phyloP scores from a whole-genome alignment of 495 filamentous ascomycete species.

The Platismatia glauca region DNA sequence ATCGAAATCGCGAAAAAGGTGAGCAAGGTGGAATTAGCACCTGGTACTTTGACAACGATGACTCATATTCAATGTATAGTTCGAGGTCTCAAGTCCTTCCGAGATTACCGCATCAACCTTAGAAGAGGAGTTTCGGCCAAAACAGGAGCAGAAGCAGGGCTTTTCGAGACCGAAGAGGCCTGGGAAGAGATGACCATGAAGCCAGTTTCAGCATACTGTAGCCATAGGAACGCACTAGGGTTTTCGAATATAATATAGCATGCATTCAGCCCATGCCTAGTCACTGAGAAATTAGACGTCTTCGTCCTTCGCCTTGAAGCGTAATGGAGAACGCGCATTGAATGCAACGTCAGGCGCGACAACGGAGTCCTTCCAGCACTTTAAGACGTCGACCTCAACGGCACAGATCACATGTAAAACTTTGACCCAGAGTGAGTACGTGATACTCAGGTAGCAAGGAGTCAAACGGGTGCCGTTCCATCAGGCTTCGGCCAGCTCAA shows the following conservation, averaged over 20 bases:
- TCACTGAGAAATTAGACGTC: not conserved
- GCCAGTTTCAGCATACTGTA: not conserved
- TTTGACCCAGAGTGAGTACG: not conserved
- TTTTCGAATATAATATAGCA: not conserved
- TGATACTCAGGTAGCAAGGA: not conserved
- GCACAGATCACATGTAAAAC: not conserved
- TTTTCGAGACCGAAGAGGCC: constrained; percentile 90
- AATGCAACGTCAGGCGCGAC: not conserved
- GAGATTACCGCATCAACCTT: constrained; percentile 70
- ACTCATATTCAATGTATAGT: constrained; percentile 27
- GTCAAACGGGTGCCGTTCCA: not conserved
- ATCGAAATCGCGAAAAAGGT: constrained; percentile 69
- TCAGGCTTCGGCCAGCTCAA: no score
- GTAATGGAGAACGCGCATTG: not conserved
- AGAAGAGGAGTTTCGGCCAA: constrained; percentile 66
- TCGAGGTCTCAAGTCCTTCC: constrained; percentile 59
- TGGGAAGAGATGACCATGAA: constrained; percentile 34
- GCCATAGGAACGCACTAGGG: not conserved
- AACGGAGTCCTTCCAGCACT: not conserved
- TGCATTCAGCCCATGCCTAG: not conserved
- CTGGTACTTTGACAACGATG: not conserved
- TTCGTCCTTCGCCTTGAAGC: not conserved
- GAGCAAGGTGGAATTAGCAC: constrained; percentile 9
- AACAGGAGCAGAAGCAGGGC: constrained; percentile 56
- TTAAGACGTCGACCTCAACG: not conserved